These are phyloP conservation scores for Candida golubevii DNA, from an alignment of 805 yeast genomes.

Conservation along the genomic window DNA sequence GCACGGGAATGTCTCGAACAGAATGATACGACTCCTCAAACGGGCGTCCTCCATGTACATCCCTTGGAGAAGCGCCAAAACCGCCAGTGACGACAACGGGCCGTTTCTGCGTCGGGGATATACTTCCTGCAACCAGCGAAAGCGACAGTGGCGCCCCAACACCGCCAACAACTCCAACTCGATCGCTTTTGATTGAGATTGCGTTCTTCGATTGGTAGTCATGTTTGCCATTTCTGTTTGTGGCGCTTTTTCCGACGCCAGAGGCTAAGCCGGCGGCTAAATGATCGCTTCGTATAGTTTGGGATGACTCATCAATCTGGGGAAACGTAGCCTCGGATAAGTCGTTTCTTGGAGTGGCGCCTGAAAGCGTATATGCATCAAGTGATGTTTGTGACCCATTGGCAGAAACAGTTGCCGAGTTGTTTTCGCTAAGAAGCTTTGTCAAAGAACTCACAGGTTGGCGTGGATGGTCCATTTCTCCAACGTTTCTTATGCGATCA, in stretches of 20 bases:
- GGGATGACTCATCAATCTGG: not conserved
- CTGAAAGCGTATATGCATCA: slow-evolving; percentile 3
- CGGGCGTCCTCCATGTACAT: slow-evolving; percentile 4
- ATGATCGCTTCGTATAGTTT: not conserved
- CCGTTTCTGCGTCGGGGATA: slow-evolving; percentile 10
- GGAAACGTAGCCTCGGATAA: not conserved
- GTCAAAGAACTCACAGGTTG: slow-evolving; percentile 36
- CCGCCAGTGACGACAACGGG: slow-evolving; percentile 20
- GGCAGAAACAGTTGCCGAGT: slow-evolving; percentile 8
- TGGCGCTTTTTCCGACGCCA: not conserved
- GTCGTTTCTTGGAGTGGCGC: not conserved
- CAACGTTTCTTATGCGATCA: too few relatives aligned
- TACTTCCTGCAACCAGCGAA: slow-evolving; percentile 7
- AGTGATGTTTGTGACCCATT: slow-evolving; percentile 7
- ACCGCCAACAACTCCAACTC: not conserved
- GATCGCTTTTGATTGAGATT: not conserved
- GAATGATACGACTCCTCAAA: slow-evolving; percentile 5
- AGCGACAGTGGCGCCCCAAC: not conserved
- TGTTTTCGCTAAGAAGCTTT: slow-evolving; percentile 34
- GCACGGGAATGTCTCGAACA: slow-evolving; percentile 11
- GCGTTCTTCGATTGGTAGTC: not conserved
- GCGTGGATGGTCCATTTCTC: slow-evolving; percentile 9
- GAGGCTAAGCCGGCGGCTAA: too few relatives aligned
- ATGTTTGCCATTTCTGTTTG: not conserved
- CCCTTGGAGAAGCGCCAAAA: slow-evolving; percentile 11